phyloP scores from a whole-genome alignment of 1,284 basidiomycete genomes.

The Ceratobasidium sp. region DNA sequence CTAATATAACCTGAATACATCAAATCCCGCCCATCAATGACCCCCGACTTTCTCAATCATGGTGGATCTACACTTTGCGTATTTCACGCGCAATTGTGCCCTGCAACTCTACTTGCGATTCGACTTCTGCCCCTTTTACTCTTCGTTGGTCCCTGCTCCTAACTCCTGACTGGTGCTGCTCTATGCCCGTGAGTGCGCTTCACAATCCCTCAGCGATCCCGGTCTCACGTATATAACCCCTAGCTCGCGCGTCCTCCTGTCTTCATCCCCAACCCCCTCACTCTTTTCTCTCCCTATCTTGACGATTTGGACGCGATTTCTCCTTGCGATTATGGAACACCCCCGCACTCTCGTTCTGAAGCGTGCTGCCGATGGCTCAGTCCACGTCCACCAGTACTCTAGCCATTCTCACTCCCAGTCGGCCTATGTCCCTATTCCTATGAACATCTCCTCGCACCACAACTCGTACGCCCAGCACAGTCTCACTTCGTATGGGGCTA shows the following conservation, averaged over 20 bases:
- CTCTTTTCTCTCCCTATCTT: slow-evolving; percentile 20
- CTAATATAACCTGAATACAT: slow-evolving; percentile 1
- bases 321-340: slow-evolving; percentile 9
- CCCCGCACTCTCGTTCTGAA: slow-evolving; percentile 22
- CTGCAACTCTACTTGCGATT: too few species aligned
- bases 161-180: not conserved
- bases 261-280: slow-evolving; percentile 15
- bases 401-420: slow-evolving; percentile 14
- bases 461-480: slow-evolving; percentile 19
- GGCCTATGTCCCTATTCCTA: slow-evolving; percentile 23
- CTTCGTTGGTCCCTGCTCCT: not conserved
- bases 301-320: not conserved
- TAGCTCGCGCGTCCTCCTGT: slow-evolving; percentile 11
- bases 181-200: slow-evolving; percentile 15
- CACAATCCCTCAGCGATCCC: not conserved
- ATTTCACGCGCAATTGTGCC: too few species aligned
- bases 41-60: not conserved
- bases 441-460: not conserved
- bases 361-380: slow-evolving; percentile 32
- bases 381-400: slow-evolving; percentile 33
- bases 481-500: slow-evolving; percentile 37
- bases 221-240: slow-evolving; percentile 38
- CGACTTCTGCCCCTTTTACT: not conserved
- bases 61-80: too few species aligned
- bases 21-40: slow-evolving; percentile 32